These are phyloP conservation scores for Quillaja saponaria DNA, from an alignment of 306 rosid genomes.

Conservation along the genomic window DNA sequence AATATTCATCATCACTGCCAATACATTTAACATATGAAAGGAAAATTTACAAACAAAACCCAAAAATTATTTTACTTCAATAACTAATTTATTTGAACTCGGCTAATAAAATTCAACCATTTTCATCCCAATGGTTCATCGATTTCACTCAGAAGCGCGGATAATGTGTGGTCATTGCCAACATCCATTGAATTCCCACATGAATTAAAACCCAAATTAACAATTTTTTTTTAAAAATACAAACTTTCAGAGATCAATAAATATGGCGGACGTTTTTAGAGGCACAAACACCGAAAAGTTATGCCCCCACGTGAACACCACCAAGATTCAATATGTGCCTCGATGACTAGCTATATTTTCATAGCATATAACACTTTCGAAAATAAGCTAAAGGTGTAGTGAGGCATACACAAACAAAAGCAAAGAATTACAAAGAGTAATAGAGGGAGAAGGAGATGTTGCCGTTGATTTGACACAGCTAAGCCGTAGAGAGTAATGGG, in stretches of 20 bases:
- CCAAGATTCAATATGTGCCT: slow-evolving; percentile 49
- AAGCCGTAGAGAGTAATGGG: slow-evolving; percentile 41
- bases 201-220: accelerated
- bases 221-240: not conserved
- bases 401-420: slow-evolving; percentile 42
- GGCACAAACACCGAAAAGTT: slow-evolving; percentile 43
- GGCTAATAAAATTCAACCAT: slow-evolving; percentile 91
- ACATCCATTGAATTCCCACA: not conserved
- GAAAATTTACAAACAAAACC: not conserved
- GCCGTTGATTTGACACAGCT: slow-evolving; percentile 63
- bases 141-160: slow-evolving; percentile 68
- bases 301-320: slow-evolving; percentile 51
- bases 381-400: slow-evolving; percentile 75
- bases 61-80: not conserved
- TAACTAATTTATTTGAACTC: not conserved
- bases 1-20: slow-evolving; percentile 57
- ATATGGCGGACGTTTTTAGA: slow-evolving; percentile 47
- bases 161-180: slow-evolving; percentile 52
- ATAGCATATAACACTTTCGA: slow-evolving; percentile 24
- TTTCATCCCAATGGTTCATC: slow-evolving; percentile 47
- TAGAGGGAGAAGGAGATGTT: slow-evolving; percentile 13
- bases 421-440: no score
- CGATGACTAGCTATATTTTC: slow-evolving; percentile 63
- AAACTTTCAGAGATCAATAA: not conserved
- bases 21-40: not conserved